Conservation (phyloP, 2,329 filamentous ascomycete genomes). For the Ophiostoma perfectum region DNA sequence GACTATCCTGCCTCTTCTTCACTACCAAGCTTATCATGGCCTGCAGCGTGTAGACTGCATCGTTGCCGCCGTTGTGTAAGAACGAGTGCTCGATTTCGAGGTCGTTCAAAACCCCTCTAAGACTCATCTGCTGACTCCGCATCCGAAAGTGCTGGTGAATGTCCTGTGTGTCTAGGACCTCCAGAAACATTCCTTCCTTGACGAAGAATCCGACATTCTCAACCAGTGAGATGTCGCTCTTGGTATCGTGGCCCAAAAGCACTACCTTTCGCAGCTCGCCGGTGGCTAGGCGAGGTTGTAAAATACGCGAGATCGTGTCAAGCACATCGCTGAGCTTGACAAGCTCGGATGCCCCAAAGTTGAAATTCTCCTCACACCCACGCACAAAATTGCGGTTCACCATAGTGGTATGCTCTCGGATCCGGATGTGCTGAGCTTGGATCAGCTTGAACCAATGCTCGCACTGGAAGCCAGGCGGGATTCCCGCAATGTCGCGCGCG, state of each 20-base stretch:
- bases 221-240: constrained; percentile 64
- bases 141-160: constrained; percentile 62
- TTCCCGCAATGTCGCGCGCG: constrained; percentile 48
- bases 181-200: constrained; percentile 50
- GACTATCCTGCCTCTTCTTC: constrained; percentile 31
- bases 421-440: constrained; percentile 67
- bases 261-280: constrained; percentile 47
- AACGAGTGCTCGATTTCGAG: constrained; percentile 58
- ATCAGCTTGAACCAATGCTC: constrained; percentile 63
- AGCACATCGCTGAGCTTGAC: constrained; percentile 35
- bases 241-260: constrained; percentile 71
- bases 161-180: constrained; percentile 65
- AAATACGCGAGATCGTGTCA: constrained; percentile 30
- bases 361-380: constrained; percentile 44
- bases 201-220: constrained; percentile 58
- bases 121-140: constrained; percentile 47
- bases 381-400: constrained; percentile 57
- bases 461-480: constrained; percentile 57
- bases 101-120: constrained; percentile 57
- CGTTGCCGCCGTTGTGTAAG: constrained; percentile 85
- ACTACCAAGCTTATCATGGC: constrained; percentile 61
- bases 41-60: constrained; percentile 73
- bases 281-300: constrained; percentile 18
- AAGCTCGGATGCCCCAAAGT: constrained; percentile 58
- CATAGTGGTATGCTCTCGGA: constrained; percentile 61